Evolutionary conservation across 495 filamentous ascomycete species (phyloP), one percentile per base, ranked within the genome.

Genomic region (Lasiosphaeris hirsuta): DNA sequence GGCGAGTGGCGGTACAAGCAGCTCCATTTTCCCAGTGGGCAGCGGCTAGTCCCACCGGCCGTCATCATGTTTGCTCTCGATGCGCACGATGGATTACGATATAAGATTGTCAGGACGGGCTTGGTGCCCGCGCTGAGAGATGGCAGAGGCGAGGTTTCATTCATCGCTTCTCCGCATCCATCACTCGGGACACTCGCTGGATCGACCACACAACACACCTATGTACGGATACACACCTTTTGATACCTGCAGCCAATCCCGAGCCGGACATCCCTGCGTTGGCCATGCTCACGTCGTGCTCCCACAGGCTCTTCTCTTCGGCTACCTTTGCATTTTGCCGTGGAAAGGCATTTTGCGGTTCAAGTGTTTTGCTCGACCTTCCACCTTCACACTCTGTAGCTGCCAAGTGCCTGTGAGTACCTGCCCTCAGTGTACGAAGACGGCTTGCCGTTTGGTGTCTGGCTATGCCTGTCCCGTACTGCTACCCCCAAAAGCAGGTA

Each of bases 271-370:
- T 36, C 47, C 47, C 35, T 51, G 39, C 14, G 10, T 15, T 15
- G 14, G 39, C 14, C 39, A 41, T 41, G 39, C 39, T 14, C 44
- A 15, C 38, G 47, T 57, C 41, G 30, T 9, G 17, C 17, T 38
- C 46, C 44, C 44, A 35, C 38, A 54, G 23, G 23, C 23, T 58
- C 45, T 58, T 51, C 17, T 58, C 57, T 8, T 44, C 53, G 19
- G 19, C 41, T 54, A 47, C 44, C 47, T 46, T 54, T 54, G 58
- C 64, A 67, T 67, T 67, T 67, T 67, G 54, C 64, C 64, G 64
- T 58, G 17, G 50, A 10, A 51, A 41, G 64, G 58, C 61, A 62
- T 67, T 62, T 61, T 60, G 41, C 61, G 61, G 61, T 63, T 61
- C 60, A 66, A 57, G 55, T 55, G 47, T 57, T 62, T 58, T 56